Evolutionary conservation across 306 rosid species (phyloP), one percentile per base, ranked within the genome.

Genomic region (Cicer judaicum): DNA sequence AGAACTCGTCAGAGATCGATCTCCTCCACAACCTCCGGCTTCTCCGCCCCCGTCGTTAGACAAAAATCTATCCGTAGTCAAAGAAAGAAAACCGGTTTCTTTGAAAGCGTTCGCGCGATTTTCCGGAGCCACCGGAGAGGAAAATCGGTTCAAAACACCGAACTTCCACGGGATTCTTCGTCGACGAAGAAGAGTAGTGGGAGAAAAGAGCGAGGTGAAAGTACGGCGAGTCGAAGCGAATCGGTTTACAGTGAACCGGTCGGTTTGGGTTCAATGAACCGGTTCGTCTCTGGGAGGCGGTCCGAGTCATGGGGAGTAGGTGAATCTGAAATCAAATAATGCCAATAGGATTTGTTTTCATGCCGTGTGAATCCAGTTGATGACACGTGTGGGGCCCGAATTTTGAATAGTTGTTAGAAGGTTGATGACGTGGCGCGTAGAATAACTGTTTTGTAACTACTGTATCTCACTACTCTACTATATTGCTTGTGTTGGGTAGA

Each of bases 251-350:
- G 85, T 60, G 97, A 81, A 36, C 75, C 99, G 5, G 86, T 81
- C 63, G 83, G 91, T 75, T 55, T 94, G 80, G 96, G 95, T 0
- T 85, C 88, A 0, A 59, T 94, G 87, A 84, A 68, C 70, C 85
- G 91, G 85, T 92, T 88, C 87, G 82, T 82, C 0, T 94, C 97
- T 0, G 99, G 99, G 56, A 85, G 99, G 77, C 86, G 88, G 77
- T 88, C 95, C 18, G 92, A 74, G 15, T 39, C 95, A 34, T 90
- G 86, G 91, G 81, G 46, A 5, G 80, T 76, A 2, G 87, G 84
- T 53, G 91, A 87, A 0, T 19, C 64, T 1, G 77, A 87, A 71
- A 39, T 76, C 54, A 80, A 70, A 83, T 68, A 68, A 83, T 42
- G 72, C 8, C 72, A 64, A 59, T 38, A 52, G 42, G 8, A 57